Conservation (phyloP, 169 alveolate species). For the Eimeria necatrix region DNA sequence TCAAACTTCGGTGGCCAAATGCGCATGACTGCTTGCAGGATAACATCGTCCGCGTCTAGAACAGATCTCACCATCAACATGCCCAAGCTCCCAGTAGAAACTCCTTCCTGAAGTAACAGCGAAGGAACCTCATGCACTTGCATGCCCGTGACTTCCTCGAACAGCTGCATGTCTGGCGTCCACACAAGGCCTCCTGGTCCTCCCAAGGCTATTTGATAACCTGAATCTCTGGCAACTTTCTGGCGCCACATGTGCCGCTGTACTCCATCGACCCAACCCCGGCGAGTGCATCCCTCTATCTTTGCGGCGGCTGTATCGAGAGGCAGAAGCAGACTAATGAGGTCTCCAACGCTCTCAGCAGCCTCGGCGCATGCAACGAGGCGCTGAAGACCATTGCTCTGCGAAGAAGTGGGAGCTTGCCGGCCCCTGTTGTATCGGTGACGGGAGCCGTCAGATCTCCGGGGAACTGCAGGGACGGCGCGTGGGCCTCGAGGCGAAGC, state of each 20-base stretch:
- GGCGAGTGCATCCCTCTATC: constrained; percentile 40
- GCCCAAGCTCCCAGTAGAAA: background rate
- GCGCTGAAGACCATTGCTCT: constrained; percentile 24
- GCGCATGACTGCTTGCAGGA: background rate
- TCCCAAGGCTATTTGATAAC: constrained; percentile 46
- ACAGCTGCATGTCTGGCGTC: constrained; percentile 60
- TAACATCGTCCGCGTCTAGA: background rate
- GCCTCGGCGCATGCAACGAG: constrained; percentile 41
- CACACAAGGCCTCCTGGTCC: constrained; percentile 70
- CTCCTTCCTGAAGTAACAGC: constrained; percentile 1
- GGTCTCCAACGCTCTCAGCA: constrained; percentile 1
- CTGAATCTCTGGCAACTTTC: constrained; percentile 19
- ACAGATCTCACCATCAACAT: constrained; percentile 24
- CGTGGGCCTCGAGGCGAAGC: constrained; percentile 21
- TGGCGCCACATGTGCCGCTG: constrained; percentile 51
- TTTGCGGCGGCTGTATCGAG: background rate
- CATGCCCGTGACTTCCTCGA: constrained; percentile 8
- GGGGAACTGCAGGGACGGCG: constrained; percentile 14
- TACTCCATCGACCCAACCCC: constrained; percentile 49
- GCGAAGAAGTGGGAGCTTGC: background rate
- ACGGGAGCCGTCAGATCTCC: constrained; percentile 5
- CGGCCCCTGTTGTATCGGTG: background rate
- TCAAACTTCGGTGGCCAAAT: constrained; percentile 64
- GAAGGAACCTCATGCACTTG: background rate
- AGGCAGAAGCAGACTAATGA: constrained; percentile 1